Evolutionary conservation across 805 yeast species (phyloP).

Genomic region (Sugiyamaella smithiae): DNA sequence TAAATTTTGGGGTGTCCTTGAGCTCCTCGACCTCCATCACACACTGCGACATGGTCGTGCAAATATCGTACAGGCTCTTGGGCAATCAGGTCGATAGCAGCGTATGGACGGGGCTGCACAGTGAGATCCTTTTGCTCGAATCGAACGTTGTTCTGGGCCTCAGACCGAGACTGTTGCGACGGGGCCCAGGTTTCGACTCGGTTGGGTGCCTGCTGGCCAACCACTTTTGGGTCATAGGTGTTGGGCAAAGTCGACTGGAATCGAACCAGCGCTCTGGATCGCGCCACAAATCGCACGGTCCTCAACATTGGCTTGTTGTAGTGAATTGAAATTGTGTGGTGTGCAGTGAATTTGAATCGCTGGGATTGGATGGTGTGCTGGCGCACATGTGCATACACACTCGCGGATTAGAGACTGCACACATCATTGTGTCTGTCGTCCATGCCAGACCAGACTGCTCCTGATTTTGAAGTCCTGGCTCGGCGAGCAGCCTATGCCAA

Average conservation of each 20-base stretch:
- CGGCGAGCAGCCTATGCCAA: not conserved
- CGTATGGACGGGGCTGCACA: conserved; percentile 72
- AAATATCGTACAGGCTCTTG: conserved; percentile 68
- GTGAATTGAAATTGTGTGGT: not conserved
- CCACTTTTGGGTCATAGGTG: not conserved
- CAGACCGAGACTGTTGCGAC: conserved; percentile 59
- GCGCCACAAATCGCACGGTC: not conserved
- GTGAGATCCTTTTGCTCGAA: conserved; percentile 68
- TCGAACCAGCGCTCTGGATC: not conserved
- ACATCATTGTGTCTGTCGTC: no score
- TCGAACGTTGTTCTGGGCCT: conserved; percentile 57
- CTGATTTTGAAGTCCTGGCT: conserved; percentile 2
- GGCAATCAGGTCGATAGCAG: conserved; percentile 81
- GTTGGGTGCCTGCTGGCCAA: conserved; percentile 66
- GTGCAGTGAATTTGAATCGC: not conserved
- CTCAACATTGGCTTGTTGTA: not conserved
- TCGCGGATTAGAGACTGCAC: not conserved
- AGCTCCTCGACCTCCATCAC: conserved; percentile 65
- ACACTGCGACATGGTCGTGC: conserved; percentile 65
- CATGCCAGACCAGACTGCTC: conserved; percentile 3
- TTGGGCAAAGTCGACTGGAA: not conserved
- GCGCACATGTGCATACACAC: not conserved
- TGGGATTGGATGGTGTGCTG: not conserved
- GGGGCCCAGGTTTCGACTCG: conserved; percentile 67
- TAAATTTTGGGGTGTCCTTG: conserved; percentile 83